phyloP scores from a whole-genome alignment of 192 early-diverging fungal species.

The Entomortierella chlamydospora region DNA sequence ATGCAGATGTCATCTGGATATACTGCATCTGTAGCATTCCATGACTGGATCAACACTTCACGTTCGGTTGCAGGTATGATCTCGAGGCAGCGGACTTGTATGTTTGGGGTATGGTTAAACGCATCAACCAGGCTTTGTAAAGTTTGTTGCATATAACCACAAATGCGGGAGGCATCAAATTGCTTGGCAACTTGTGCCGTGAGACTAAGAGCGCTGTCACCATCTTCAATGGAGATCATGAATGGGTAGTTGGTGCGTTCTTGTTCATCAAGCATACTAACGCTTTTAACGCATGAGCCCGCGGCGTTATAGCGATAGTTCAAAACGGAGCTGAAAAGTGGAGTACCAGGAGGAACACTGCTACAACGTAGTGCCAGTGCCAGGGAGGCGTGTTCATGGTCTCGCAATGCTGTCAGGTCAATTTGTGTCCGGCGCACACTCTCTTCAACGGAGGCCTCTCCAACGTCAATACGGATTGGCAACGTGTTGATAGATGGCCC shows the following conservation, averaged over 20 bases:
- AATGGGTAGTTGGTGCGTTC: constrained; percentile 19
- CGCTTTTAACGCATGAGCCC: background rate
- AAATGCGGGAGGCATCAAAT: background rate
- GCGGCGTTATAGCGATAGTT: background rate
- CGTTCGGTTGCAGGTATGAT: no score
- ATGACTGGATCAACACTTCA: no score
- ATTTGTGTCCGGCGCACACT: no score
- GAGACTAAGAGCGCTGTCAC: background rate
- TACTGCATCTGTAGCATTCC: no score
- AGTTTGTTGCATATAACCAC: constrained; percentile 3
- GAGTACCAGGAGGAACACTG: background rate
- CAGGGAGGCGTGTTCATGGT: no score
- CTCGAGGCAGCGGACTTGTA: no score
- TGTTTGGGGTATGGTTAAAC: background rate
- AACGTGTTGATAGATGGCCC: constrained; percentile 2
- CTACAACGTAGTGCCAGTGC: constrained; percentile 6
- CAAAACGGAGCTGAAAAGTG: constrained; percentile 4
- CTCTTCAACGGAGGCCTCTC: background rate
- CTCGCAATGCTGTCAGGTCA: no score
- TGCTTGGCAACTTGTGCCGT: background rate
- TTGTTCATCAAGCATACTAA: background rate
- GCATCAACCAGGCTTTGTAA: background rate
- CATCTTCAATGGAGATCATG: constrained; percentile 1
- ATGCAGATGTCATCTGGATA: no score
- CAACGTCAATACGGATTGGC: constrained; percentile 1